Percentiles rank a stretch among this genome's conserved stretches.
These are phyloP conservation scores for Syncephalis fuscata DNA, from an alignment of 371 early-diverging fungal genomes.

Conservation along the genomic window DNA sequence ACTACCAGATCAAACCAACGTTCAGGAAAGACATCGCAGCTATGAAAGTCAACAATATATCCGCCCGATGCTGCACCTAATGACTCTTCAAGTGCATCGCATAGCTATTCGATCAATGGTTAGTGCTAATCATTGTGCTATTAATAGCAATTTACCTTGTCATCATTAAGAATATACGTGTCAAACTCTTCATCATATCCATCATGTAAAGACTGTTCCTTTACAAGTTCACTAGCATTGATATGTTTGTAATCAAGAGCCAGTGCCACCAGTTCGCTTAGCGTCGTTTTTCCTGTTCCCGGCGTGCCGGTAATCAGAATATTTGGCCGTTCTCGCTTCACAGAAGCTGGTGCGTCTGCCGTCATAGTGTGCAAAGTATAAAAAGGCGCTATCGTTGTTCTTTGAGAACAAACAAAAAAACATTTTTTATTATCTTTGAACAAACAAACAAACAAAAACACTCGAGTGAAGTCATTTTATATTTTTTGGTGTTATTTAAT, in stretches of 20 bases:
- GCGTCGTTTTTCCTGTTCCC: slow-evolving; percentile 96
- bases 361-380: too few relatives aligned
- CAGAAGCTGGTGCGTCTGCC: neutral
- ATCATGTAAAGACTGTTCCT: slow-evolving; percentile 69
- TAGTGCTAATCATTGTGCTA: neutral
- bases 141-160: slow-evolving; percentile 36
- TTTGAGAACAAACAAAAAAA: too few relatives aligned
- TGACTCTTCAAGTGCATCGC: slow-evolving; percentile 73
- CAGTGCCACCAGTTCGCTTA: slow-evolving; percentile 61
- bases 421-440: too few relatives aligned
- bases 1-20: slow-evolving; percentile 94
- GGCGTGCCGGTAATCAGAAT: slow-evolving; percentile 97
- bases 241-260: slow-evolving; percentile 51
- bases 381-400: too few relatives aligned
- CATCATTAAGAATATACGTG: slow-evolving; percentile 83
- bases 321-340: slow-evolving; percentile 39
- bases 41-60: slow-evolving; percentile 84
- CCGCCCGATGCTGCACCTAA: slow-evolving; percentile 50
- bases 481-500: too few relatives aligned
- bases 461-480: too few relatives aligned
- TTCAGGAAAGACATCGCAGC: slow-evolving; percentile 88
- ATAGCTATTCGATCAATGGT: slow-evolving; percentile 20
- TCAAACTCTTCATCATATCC: slow-evolving; percentile 80
- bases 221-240: slow-evolving; percentile 80
- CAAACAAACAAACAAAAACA: too few relatives aligned